Evolutionary conservation across 768 basidiomycete species (phyloP).

Genomic region (Panus rudis): DNA sequence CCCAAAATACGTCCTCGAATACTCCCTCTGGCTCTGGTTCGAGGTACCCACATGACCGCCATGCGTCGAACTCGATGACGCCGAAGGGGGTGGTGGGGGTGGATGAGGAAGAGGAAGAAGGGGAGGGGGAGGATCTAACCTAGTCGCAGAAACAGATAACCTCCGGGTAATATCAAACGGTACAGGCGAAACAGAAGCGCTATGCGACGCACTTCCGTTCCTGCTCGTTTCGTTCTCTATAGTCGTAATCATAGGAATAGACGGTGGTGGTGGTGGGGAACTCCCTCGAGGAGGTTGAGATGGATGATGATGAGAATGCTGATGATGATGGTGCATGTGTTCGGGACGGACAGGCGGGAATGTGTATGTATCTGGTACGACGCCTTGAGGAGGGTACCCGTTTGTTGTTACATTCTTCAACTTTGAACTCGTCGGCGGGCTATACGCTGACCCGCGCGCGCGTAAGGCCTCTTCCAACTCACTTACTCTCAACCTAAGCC

Average conservation of each 20-base stretch:
- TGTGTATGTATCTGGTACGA: conserved; percentile 16
- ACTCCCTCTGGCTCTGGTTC: too few relatives aligned
- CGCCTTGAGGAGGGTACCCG: conserved; percentile 11
- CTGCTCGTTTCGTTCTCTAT: too few relatives aligned
- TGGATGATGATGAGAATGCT: too few relatives aligned
- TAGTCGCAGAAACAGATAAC: conserved; percentile 41
- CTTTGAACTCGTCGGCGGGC: conserved; percentile 17
- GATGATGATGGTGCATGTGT: conserved; percentile 15
- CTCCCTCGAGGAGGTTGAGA: too few relatives aligned
- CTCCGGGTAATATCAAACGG: conserved; percentile 43
- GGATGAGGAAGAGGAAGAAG: too few relatives aligned
- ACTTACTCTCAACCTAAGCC: conserved; percentile 56
- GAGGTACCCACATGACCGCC: too few relatives aligned
- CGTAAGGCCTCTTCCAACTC: conserved; percentile 53
- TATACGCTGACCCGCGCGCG: conserved; percentile 12
- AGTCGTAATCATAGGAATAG: too few relatives aligned
- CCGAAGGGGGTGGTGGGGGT: too few relatives aligned
- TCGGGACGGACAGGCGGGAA: conserved; percentile 17
- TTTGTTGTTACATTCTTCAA: conserved; percentile 19
- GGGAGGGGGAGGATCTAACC: conserved; percentile 35
- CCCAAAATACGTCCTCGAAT: too few relatives aligned
- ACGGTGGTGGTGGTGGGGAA: conserved; percentile 31
- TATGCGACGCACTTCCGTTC: conserved; percentile 28
- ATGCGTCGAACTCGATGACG: too few relatives aligned
- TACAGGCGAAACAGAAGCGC: conserved; percentile 39